These are phyloP conservation scores for Mycena haematopus DNA, from an alignment of 768 basidiomycete species.

Conservation along the genomic window DNA sequence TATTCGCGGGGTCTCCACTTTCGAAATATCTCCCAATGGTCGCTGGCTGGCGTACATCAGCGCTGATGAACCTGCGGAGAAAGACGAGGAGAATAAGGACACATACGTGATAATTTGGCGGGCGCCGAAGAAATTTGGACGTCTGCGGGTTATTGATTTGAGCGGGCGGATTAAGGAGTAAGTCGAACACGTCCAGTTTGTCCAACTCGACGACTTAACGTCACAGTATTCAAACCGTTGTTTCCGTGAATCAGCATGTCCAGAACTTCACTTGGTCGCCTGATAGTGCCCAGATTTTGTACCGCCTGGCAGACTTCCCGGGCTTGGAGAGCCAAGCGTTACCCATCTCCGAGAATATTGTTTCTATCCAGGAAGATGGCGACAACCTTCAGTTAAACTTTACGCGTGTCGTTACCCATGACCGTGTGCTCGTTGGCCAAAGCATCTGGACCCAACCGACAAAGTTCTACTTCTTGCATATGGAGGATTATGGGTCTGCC, in stretches of 20 bases:
- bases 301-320: constrained; percentile 7
- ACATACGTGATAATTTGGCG: constrained; percentile 25
- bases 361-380: constrained; percentile 15
- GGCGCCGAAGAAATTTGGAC: neutral
- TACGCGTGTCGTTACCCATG: constrained; percentile 19
- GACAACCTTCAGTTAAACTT: neutral
- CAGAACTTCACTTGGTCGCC: constrained; percentile 24
- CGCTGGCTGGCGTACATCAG: constrained; percentile 26
- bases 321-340: constrained; percentile 18
- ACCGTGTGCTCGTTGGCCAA: neutral
- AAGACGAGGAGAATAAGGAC: constrained; percentile 23
- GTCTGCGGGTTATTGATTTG: constrained; percentile 25
- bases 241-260: constrained; percentile 17
- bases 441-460: constrained; percentile 19
- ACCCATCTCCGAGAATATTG: constrained; percentile 20
- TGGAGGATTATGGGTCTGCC: neutral
- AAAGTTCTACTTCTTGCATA: constrained; percentile 15
- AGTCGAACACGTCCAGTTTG: neutral
- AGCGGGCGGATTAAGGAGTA: constrained; percentile 13
- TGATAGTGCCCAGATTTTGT: constrained; percentile 22
- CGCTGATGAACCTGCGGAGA: constrained; percentile 25
- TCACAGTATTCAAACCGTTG: constrained; percentile 5
- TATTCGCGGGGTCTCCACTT: constrained; percentile 8
- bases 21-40: constrained; percentile 24
- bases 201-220: neutral